These are phyloP conservation scores for Flaveria ramosissima DNA, from an alignment of 129 eudicot genomes.

Conservation along the genomic window DNA sequence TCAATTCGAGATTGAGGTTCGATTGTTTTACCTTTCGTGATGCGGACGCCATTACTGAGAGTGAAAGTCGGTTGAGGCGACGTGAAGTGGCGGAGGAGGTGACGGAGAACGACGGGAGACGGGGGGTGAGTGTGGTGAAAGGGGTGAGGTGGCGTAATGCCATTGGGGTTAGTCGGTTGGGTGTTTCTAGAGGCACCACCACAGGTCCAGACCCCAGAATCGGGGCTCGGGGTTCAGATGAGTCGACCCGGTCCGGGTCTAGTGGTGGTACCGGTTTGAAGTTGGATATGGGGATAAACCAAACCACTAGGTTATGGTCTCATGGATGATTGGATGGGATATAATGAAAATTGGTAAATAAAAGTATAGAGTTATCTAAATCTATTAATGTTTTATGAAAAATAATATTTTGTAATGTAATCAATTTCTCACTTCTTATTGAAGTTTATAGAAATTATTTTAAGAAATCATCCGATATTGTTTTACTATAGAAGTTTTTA, in stretches of 20 bases:
- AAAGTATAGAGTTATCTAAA: no score
- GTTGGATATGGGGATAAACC: background rate
- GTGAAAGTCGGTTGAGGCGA: slow-evolving; percentile 38
- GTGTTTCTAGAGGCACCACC: slow-evolving; percentile 15
- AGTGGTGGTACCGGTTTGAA: background rate
- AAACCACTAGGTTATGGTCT: background rate
- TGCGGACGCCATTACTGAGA: slow-evolving; percentile 61
- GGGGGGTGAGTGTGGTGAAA: slow-evolving; percentile 35
- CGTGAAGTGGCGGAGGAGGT: slow-evolving; percentile 32
- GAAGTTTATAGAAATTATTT: no score
- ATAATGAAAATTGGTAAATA: background rate
- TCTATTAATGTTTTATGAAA: no score
- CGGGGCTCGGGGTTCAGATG: slow-evolving; percentile 16
- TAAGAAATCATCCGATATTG: no score
- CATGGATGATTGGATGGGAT: background rate
- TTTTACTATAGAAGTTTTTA: no score
- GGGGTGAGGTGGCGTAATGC: slow-evolving; percentile 55
- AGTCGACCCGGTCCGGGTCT: slow-evolving; percentile 32
- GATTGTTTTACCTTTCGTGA: slow-evolving; percentile 46
- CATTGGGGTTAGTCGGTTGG: slow-evolving; percentile 27
- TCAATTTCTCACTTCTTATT: no score
- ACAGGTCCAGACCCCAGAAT: background rate
- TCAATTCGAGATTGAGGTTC: background rate
- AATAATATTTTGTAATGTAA: no score
- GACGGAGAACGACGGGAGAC: slow-evolving; percentile 25